These are phyloP conservation scores for Globisporangium okanoganense DNA, from an alignment of 352 stramenopile species.

Conservation along the genomic window DNA sequence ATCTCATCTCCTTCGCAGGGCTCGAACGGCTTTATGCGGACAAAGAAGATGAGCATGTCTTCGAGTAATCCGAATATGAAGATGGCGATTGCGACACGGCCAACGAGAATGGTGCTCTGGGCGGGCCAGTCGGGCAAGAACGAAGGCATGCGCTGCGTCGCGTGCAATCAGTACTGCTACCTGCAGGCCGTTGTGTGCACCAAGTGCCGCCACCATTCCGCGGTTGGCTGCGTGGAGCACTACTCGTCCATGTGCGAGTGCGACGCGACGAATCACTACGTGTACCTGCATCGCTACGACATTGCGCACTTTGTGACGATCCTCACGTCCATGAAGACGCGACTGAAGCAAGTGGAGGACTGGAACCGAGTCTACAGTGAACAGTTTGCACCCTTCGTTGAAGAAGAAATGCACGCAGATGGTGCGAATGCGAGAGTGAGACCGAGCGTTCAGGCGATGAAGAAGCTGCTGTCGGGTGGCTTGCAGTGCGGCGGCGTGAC, in stretches of 20 bases:
- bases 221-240: conserved; percentile 73
- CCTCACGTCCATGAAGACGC: conserved; percentile 25
- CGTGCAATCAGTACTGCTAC: conserved; percentile 86
- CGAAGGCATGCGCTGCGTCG: conserved; percentile 65
- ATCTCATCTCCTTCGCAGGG: conserved; percentile 25
- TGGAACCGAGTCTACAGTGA: conserved; percentile 38
- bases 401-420: background rate
- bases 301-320: conserved; percentile 32
- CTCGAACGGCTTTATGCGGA: conserved; percentile 10
- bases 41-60: conserved; percentile 18
- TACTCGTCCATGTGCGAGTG: conserved; percentile 81
- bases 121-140: conserved; percentile 73
- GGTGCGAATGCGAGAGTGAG: conserved; percentile 9
- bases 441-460: conserved; percentile 20
- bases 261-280: conserved; percentile 39
- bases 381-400: conserved; percentile 12
- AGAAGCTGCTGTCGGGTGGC: conserved; percentile 26
- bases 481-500: conserved; percentile 23
- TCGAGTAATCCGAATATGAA: conserved; percentile 18
- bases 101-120: conserved; percentile 78
- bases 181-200: conserved; percentile 79
- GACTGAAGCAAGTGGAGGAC: conserved; percentile 31
- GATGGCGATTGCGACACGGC: conserved; percentile 34
- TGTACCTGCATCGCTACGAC: conserved; percentile 61
- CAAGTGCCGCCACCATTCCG: conserved; percentile 51